Evolutionary conservation across 2,329 filamentous ascomycete genomes (phyloP), one percentile per base, ranked within the genome.

Genomic region (Nemania sp.): DNA sequence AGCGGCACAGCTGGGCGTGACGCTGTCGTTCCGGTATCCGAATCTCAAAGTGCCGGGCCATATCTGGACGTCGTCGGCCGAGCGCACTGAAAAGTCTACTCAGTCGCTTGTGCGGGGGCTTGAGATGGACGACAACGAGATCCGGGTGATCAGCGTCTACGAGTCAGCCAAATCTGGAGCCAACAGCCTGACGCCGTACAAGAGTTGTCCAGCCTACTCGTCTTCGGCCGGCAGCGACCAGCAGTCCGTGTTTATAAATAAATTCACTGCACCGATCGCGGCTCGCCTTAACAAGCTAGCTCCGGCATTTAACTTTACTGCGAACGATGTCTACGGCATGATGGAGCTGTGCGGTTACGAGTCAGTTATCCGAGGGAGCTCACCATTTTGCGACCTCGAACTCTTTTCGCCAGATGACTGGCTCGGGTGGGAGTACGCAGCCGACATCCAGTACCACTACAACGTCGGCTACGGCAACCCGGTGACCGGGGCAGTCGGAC

Each of bases 331-430:
- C 12, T 81, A 84, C 48, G 85, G 79, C 30, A 84, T 87, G 79
- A 83, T 86, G 72, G 76, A 86, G 69, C 69, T 87, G 3, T 87
- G 84, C 63, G 83, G 83, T 1, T 86, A 87, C 64, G 84, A 87
- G 67, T 81, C 80, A 0, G 83, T 86, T 15, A 85, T 86, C 55
- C 77, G 77, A 0, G 84, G 84, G 2, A 78, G 75, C 40, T 86
- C 83, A 0, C 78, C 78, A 0, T 86, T 86, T 67, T 87, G 84
- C 70, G 76, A 80, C 48, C 73, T 82, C 0, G 74, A 79, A 14
- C 73, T 86, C 11, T 86, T 87, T 64, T 73, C 76, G 1, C 76
- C 82, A 0, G 78, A 83, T 59, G 83, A 86, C 57, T 86, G 83
- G 84, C 79, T 87, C n/a, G 74, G 74, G 2, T 87, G 84, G 71